Evolutionary conservation across 768 basidiomycete species (phyloP).

Genomic region (Leucosporidium yakuticum): DNA sequence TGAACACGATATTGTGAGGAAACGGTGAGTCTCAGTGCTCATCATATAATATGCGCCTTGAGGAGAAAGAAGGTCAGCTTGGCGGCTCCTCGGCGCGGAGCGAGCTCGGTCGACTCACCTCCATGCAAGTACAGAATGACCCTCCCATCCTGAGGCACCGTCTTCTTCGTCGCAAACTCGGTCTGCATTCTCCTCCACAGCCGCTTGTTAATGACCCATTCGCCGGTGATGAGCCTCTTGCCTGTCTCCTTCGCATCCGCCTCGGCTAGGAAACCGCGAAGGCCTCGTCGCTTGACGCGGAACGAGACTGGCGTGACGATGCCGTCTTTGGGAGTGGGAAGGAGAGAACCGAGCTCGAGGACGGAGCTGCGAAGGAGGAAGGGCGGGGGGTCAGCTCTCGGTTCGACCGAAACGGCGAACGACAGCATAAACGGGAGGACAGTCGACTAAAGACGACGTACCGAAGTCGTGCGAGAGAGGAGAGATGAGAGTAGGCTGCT

Average conservation of each 20-base stretch:
- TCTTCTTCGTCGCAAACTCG: conserved; percentile 37
- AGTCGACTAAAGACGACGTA: conserved; percentile 37
- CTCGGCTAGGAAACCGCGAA: conserved; percentile 72
- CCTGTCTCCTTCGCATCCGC: conserved; percentile 71
- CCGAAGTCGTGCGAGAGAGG: conserved; percentile 59
- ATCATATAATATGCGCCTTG: conserved; percentile 87
- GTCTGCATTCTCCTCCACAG: conserved; percentile 78
- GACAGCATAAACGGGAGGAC: neutral
- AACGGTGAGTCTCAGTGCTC: conserved; percentile 80
- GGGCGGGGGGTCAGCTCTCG: neutral
- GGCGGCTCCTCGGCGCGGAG: neutral
- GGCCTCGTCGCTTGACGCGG: conserved; percentile 60
- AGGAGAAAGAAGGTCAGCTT: neutral
- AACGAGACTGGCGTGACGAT: conserved; percentile 93
- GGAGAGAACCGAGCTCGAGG: conserved; percentile 74
- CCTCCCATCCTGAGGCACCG: conserved; percentile 52
- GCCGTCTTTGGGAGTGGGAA: conserved; percentile 76
- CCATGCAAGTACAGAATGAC: conserved; percentile 93
- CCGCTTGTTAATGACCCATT: conserved; percentile 93
- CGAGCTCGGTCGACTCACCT: conserved; percentile 51
- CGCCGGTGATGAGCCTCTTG: conserved; percentile 72
- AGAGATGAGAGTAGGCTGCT: conserved; percentile 69
- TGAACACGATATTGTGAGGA: conserved; percentile 83
- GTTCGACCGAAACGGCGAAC: neutral
- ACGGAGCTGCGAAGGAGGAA: conserved; percentile 52